A percentile compares a stretch with the other conserved stretches of the same genome.
Conservation (phyloP, 2,329 filamentous ascomycete species). For the Setomelanomma holmii region DNA sequence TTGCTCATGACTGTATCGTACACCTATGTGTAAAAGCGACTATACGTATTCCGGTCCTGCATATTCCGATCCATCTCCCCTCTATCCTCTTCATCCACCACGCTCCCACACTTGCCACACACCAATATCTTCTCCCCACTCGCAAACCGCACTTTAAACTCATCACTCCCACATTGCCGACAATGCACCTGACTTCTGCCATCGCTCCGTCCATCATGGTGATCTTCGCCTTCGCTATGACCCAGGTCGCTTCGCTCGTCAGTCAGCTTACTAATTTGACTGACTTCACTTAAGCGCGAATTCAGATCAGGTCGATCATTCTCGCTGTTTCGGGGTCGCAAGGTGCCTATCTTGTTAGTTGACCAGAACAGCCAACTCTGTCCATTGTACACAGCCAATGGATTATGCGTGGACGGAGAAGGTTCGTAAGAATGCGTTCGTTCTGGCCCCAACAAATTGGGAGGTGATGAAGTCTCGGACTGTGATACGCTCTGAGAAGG, state of each 20-base stretch:
- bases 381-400: constrained; percentile 58
- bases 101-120: constrained; percentile 63
- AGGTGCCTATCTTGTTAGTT: constrained; percentile 25
- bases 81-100: not conserved
- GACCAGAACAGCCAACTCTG: constrained; percentile 64
- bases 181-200: constrained; percentile 58
- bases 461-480: constrained; percentile 8
- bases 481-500: constrained; percentile 16
- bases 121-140: constrained; percentile 64
- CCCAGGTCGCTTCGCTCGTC: constrained; percentile 26
- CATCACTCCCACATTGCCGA: constrained; percentile 63
- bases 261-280: constrained; percentile 65
- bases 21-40: constrained; percentile 1
- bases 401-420: constrained; percentile 36
- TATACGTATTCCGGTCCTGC: constrained; percentile 1
- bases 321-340: not conserved
- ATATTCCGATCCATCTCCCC: not conserved
- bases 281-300: constrained; percentile 57
- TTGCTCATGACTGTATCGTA: not conserved
- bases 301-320: constrained; percentile 39
- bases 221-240: constrained; percentile 5
- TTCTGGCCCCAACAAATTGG: constrained; percentile 5
- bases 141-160: constrained; percentile 68
- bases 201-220: constrained; percentile 49
- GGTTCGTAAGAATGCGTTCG: constrained; percentile 9